A percentile compares a stretch with the other conserved stretches of the same genome.
These are phyloP conservation scores for Vigna radiata DNA, from an alignment of 306 rosid species.

Conservation along the genomic window DNA sequence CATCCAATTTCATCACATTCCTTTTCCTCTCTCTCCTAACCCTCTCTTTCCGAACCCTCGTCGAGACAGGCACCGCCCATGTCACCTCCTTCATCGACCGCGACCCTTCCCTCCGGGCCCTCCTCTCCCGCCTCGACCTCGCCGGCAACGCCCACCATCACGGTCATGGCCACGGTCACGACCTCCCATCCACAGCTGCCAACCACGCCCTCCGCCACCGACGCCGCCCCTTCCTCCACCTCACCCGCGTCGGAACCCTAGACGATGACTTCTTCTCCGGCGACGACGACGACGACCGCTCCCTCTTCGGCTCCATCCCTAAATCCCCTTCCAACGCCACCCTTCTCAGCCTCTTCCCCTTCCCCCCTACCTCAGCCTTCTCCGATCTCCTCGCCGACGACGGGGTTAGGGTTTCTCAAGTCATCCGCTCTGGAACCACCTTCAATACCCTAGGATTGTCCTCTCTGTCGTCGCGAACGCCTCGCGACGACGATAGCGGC, in stretches of 20 bases:
- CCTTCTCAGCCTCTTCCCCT: conserved; percentile 53
- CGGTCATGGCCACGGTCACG: conserved; percentile 38
- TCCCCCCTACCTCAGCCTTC: conserved; percentile 57
- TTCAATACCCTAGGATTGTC: conserved; percentile 53
- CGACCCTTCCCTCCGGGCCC: conserved; percentile 76
- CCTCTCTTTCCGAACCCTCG: conserved; percentile 74
- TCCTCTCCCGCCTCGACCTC: conserved; percentile 85
- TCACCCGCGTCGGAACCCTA: conserved; percentile 88
- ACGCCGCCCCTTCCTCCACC: conserved; percentile 82
- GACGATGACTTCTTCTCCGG: conserved; percentile 92
- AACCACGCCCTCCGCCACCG: conserved; percentile 40
- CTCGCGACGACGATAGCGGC: background rate
- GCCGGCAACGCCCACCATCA: conserved; percentile 46
- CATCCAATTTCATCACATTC: conserved; percentile 64
- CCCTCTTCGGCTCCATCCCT: conserved; percentile 60
- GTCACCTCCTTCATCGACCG: conserved; percentile 85
- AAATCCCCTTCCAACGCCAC: conserved; percentile 59
- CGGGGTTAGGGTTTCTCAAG: conserved; percentile 73
- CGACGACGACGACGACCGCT: conserved; percentile 76
- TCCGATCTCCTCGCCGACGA: conserved; percentile 71
- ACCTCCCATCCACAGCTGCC: conserved; percentile 23
- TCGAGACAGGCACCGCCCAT: conserved; percentile 72
- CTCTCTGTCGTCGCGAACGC: background rate
- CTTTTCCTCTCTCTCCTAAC: conserved; percentile 80
- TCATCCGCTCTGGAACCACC: conserved; percentile 68